These are phyloP conservation scores for Heracleum sosnowskyi DNA, from an alignment of 129 eudicot species.

Conservation along the genomic window DNA sequence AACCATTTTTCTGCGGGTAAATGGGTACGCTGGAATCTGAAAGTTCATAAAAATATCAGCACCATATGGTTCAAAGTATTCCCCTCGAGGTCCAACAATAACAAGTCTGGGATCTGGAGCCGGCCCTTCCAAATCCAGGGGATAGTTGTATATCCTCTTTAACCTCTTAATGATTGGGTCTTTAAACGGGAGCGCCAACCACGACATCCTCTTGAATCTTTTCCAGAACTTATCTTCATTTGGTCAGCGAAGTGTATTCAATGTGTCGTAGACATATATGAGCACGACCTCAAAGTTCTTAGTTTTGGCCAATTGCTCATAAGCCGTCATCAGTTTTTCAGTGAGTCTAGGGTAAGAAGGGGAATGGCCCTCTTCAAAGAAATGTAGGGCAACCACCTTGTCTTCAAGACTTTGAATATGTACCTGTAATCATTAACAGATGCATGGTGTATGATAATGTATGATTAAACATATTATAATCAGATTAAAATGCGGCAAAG, in stretches of 20 bases:
- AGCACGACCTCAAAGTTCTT: neutral
- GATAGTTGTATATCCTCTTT: neutral
- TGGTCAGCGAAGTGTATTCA: neutral
- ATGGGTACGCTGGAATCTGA: neutral
- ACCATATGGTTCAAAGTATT: neutral
- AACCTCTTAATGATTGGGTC: neutral
- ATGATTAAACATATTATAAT: too few relatives aligned
- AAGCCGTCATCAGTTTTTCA: neutral
- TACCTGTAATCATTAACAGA: neutral
- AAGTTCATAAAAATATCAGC: neutral
- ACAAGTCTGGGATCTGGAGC: neutral
- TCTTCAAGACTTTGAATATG: neutral
- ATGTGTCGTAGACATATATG: neutral
- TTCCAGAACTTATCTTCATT: neutral
- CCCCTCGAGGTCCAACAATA: neutral
- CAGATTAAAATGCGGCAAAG: too few relatives aligned
- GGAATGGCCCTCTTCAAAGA: neutral
- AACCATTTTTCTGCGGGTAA: neutral
- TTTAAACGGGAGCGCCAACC: neutral
- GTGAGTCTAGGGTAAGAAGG: neutral
- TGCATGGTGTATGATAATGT: too few relatives aligned
- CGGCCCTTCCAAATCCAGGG: neutral
- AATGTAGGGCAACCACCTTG: neutral
- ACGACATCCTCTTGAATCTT: neutral
- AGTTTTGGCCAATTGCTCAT: neutral